Conservation (phyloP, 177 flowering plant genomes). For the Vitis hybrid region DNA sequence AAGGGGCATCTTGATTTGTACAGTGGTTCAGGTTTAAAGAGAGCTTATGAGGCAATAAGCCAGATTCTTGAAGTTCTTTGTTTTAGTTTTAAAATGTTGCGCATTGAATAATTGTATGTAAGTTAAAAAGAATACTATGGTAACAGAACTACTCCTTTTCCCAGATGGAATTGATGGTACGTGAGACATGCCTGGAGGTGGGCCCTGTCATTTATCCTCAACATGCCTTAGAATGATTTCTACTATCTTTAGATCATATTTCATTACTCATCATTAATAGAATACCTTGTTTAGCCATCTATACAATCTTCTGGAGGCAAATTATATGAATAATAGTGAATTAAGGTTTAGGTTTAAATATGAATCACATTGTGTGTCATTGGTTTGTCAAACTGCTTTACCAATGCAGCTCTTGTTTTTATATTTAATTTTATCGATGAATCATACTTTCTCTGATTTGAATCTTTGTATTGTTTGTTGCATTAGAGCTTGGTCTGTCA, state of each 20-base stretch:
- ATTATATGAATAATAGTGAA: background rate
- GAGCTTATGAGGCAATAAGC: background rate
- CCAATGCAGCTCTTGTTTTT: background rate
- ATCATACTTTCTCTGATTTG: constrained; percentile 22
- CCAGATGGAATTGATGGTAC: constrained; percentile 85
- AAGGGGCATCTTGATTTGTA: background rate
- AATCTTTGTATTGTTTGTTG: constrained; percentile 23
- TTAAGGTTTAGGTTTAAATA: background rate
- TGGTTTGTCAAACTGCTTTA: background rate
- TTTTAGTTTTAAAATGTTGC: constrained; percentile 4
- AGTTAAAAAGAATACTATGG: constrained; percentile 14
- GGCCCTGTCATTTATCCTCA: constrained; percentile 28
- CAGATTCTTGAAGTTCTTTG: background rate
- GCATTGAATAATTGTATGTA: background rate
- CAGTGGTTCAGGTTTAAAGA: background rate
- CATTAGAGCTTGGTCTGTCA: constrained; percentile 64
- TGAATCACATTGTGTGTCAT: background rate
- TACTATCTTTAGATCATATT: background rate
- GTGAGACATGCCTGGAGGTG: constrained; percentile 54
- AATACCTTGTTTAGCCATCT: background rate
- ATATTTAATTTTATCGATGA: background rate
- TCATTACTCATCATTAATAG: background rate
- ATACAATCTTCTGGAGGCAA: background rate
- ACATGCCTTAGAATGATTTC: background rate
- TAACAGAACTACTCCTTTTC: constrained; percentile 54